Base-by-base conservation (phyloP, 129 eudicot species). In the Logfia minima region DNA sequence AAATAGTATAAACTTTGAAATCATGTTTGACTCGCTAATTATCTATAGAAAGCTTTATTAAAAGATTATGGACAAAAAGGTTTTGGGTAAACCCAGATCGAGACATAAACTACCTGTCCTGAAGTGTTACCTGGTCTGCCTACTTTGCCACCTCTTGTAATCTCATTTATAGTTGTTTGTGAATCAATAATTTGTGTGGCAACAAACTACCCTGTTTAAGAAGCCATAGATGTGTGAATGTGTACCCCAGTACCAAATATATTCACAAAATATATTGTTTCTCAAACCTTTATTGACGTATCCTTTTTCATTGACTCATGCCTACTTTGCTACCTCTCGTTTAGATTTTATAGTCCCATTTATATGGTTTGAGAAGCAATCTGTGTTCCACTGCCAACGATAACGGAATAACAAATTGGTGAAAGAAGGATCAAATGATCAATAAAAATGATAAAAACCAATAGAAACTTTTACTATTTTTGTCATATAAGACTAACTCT, bases 401-500 rank as follows among this genome's bases (percentile, higher is more conserved):
- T 43, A 32, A 18, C 64, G 26, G 63, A 17, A 45, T 45, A 37
- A 71, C 62, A 70, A 51, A 23, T 22, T 70, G 34, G 74, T 19
- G 37, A 69, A 70, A 21, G 31, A 24, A 45, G 75, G 29, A 26
- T 26, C 29, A 26, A 26, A 26, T 26, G 62, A 70, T 70, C 17
- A 70, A 39, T 23, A 11, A 52, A 51, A 71, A 51, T 52, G 43
- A 39, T 52, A 71, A 14, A 60, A 74, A 43, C 13, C 39, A 56
- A 26, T 63, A 55, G 13, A 21, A 45, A 28, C 18, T 2, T 45
- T 0, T 16, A 67, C 35, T 76, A 66, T 8, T 48, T 26, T 58
- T 58, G 75, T 34, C 43, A 59, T 32, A 22, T 74, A 68, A 71
- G 21, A 75, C 6, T 81, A 51, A 73, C 71, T n/a, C 21, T 74